These are phyloP conservation scores for Podospora anserina DNA, from an alignment of 495 filamentous ascomycete genomes.

Conservation along the genomic window DNA sequence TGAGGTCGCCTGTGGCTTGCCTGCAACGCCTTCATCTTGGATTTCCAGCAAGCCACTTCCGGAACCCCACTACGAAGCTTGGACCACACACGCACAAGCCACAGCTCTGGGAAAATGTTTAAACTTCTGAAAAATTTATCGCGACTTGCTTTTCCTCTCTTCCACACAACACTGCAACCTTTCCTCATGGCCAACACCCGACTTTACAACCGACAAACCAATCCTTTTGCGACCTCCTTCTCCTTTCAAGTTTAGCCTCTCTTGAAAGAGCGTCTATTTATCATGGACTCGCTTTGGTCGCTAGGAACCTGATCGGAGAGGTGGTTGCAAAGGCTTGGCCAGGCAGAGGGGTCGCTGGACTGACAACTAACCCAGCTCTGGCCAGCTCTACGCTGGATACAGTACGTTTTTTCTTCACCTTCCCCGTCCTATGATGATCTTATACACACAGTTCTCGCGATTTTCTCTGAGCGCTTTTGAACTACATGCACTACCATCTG, in stretches of 20 bases:
- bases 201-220: not conserved
- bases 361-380: not conserved
- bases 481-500: conserved; percentile 99
- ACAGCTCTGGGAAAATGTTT: conserved; percentile 5
- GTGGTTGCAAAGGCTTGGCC: conserved; percentile 1
- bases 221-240: not conserved
- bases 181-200: not conserved
- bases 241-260: not conserved
- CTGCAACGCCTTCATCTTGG: not conserved
- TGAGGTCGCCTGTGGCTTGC: not conserved
- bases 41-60: not conserved
- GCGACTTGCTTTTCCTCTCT: conserved; percentile 12
- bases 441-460: conserved; percentile 58
- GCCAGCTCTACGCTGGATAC: not conserved
- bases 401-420: conserved; percentile 17
- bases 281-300: not conserved
- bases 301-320: not conserved
- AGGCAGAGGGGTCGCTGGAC: not conserved
- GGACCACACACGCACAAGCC: conserved; percentile 11
- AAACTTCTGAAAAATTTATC: conserved; percentile 20
- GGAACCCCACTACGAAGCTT: not conserved
- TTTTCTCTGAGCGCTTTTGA: conserved; percentile 79
- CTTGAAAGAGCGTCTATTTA: not conserved
- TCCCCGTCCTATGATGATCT: conserved; percentile 53
- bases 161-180: conserved; percentile 3